Conservation (phyloP, 2,329 filamentous ascomycete species). For the Corynespora cassiicola region DNA sequence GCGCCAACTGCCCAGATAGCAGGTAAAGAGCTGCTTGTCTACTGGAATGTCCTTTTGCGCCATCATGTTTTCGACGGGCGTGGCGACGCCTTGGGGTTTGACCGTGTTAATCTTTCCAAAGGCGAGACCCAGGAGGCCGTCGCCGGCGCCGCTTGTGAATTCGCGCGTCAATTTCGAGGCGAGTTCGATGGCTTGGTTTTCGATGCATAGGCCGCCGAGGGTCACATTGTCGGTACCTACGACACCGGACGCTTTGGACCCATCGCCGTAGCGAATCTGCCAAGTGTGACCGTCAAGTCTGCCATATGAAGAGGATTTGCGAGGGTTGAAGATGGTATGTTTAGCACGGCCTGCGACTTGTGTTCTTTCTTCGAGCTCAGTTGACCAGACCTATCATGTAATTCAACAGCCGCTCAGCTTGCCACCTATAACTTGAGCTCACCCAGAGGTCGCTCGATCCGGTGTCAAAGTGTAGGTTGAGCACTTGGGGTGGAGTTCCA, state of each 20-base stretch:
- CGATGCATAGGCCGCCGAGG: slow-evolving; percentile 67
- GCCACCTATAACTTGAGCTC: no score
- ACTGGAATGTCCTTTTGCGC: slow-evolving; percentile 61
- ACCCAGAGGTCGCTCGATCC: slow-evolving; percentile 74
- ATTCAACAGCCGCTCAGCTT: no score
- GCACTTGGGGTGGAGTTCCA: slow-evolving; percentile 68
- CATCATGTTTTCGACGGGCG: slow-evolving; percentile 75
- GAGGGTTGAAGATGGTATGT: slow-evolving; percentile 66
- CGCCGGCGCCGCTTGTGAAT: slow-evolving; percentile 63
- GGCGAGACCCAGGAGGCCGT: slow-evolving; percentile 72
- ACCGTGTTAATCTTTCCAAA: slow-evolving; percentile 71
- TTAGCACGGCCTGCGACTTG: slow-evolving; percentile 42
- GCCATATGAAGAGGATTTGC: slow-evolving; percentile 67
- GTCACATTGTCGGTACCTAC: slow-evolving; percentile 69
- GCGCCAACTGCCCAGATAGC: slow-evolving; percentile 64
- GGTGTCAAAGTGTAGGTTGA: slow-evolving; percentile 72
- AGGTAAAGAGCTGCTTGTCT: slow-evolving; percentile 67
- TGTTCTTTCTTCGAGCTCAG: slow-evolving; percentile 53
- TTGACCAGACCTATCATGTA: slow-evolving; percentile 75
- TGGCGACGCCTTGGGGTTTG: slow-evolving; percentile 60
- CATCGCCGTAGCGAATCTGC: slow-evolving; percentile 73
- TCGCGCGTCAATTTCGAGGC: slow-evolving; percentile 65
- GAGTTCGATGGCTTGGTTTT: slow-evolving; percentile 70
- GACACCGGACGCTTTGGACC: slow-evolving; percentile 68
- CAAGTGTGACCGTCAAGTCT: slow-evolving; percentile 58